A percentile compares a stretch with the other conserved stretches of the same genome.
Conservation (phyloP, 495 filamentous ascomycete genomes). For the Evansstolkia leycettana region DNA sequence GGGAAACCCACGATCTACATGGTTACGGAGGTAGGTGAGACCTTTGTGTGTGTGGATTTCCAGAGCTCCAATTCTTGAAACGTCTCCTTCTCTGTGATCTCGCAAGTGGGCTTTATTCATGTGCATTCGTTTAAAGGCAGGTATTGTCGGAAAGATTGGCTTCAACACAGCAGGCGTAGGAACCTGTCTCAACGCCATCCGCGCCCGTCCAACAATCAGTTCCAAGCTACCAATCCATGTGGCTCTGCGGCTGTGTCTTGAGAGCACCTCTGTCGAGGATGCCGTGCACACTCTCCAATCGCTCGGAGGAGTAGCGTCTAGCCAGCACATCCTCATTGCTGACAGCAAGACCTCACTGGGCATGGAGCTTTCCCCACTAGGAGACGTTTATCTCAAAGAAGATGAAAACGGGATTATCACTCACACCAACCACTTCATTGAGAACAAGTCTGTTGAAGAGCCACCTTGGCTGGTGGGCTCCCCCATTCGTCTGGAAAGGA, state of each 20-base stretch:
- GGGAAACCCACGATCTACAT: slow-evolving; percentile 38
- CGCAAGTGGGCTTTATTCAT: slow-evolving; percentile 25
- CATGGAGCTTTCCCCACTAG: slow-evolving; percentile 45
- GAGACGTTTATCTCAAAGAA: slow-evolving; percentile 36
- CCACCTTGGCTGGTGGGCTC: slow-evolving; percentile 44
- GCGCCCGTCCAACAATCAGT: slow-evolving; percentile 42
- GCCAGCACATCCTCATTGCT: slow-evolving; percentile 49
- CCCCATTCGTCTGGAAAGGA: slow-evolving; percentile 31
- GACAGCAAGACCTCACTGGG: slow-evolving; percentile 41
- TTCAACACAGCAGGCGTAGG: slow-evolving; percentile 51
- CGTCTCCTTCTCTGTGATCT: background rate
- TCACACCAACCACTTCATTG: slow-evolving; percentile 54
- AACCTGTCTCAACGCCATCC: slow-evolving; percentile 56
- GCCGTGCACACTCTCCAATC: slow-evolving; percentile 37
- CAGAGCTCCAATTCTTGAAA: too few species aligned
- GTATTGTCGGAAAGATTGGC: slow-evolving; percentile 64
- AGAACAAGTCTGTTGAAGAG: slow-evolving; percentile 34
- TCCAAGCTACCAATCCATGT: slow-evolving; percentile 49
- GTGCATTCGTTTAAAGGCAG: slow-evolving; percentile 30
- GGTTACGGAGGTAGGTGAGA: slow-evolving; percentile 24
- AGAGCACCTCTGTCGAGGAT: slow-evolving; percentile 36
- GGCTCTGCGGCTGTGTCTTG: slow-evolving; percentile 46
- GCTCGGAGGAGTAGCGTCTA: slow-evolving; percentile 43
- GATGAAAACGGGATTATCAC: slow-evolving; percentile 34
- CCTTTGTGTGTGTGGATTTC: too few species aligned